A percentile compares a stretch with the other conserved stretches of the same genome.
phyloP scores from a whole-genome alignment of 1,139 yeast species.

The Taiozyma onychis region DNA sequence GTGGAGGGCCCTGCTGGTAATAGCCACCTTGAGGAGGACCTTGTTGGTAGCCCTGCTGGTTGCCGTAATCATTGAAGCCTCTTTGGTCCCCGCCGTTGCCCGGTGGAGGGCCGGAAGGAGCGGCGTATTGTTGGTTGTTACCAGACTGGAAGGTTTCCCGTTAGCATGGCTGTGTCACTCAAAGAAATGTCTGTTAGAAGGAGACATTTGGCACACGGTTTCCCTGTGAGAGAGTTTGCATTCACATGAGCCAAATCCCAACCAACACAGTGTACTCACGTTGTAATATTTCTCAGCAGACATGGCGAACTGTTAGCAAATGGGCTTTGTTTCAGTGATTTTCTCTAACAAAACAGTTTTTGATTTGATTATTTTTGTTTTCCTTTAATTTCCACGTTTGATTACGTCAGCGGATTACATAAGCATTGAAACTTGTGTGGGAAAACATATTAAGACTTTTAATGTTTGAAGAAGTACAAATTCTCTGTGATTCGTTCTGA shows the following conservation, averaged over 20 bases:
- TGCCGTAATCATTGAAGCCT: constrained; percentile 16
- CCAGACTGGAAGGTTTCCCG: neutral
- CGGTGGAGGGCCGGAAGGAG: constrained; percentile 23
- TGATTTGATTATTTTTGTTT: no score
- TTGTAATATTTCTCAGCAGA: constrained; percentile 24
- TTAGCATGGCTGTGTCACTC: neutral
- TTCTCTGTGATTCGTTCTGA: no score
- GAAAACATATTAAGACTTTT: no score
- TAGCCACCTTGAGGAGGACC: constrained; percentile 23
- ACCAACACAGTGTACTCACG: constrained; percentile 6
- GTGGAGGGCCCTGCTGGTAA: constrained; percentile 12
- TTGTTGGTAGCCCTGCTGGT: constrained; percentile 24
- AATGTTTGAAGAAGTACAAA: no score
- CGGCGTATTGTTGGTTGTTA: constrained; percentile 12
- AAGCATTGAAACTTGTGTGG: no score
- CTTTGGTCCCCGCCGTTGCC: constrained; percentile 4
- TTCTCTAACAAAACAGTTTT: no score
- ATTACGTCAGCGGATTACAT: no score
- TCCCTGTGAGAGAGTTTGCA: neutral
- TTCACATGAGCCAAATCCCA: neutral
- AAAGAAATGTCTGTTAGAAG: neutral
- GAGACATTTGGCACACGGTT: neutral
- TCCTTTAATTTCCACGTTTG: no score
- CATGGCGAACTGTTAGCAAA: constrained; percentile 4
- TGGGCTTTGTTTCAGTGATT: no score